Evolutionary conservation across 345 rosid species (phyloP).

Genomic region (Reutealis trisperma): DNA sequence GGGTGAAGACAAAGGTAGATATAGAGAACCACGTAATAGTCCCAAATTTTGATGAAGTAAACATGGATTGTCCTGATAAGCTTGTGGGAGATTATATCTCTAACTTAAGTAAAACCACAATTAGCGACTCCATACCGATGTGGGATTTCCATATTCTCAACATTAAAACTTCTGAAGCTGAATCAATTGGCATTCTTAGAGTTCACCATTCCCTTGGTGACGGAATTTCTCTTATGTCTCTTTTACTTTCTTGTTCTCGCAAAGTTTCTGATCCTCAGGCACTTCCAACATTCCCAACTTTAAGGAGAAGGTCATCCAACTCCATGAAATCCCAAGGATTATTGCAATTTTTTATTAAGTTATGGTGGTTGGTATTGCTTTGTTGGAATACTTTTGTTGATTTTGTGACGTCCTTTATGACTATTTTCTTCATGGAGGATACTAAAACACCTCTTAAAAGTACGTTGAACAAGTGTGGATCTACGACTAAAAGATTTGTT

Average conservation of each 20-base stretch:
- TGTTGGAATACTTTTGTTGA: conserved; percentile 32
- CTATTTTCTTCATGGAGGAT: conserved; percentile 48
- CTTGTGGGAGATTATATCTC: conserved; percentile 38
- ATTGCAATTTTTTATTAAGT: neutral
- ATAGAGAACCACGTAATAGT: conserved; percentile 34
- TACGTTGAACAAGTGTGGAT: neutral
- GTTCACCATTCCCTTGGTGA: conserved; percentile 67
- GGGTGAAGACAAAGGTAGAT: conserved; percentile 39
- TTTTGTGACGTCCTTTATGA: conserved; percentile 33
- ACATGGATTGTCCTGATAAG: conserved; percentile 30
- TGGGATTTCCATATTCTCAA: conserved; percentile 50
- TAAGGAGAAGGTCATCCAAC: neutral
- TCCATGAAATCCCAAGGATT: too few species aligned
- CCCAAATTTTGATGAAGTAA: conserved; percentile 22
- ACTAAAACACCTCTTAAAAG: conserved; percentile 56
- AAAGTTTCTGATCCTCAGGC: conserved; percentile 27
- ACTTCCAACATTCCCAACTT: conserved; percentile 32
- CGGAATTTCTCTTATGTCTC: conserved; percentile 58
- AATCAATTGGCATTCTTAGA: conserved; percentile 36
- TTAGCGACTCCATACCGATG: conserved; percentile 34
- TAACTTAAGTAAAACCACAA: conserved; percentile 37
- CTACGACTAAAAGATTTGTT: conserved; percentile 28
- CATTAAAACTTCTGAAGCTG: conserved; percentile 31
- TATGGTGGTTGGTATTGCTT: conserved; percentile 11
- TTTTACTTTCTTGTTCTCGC: conserved; percentile 48